Evolutionary conservation across 805 yeast genomes (phyloP).

Genomic region (Lipomyces oligophaga): DNA sequence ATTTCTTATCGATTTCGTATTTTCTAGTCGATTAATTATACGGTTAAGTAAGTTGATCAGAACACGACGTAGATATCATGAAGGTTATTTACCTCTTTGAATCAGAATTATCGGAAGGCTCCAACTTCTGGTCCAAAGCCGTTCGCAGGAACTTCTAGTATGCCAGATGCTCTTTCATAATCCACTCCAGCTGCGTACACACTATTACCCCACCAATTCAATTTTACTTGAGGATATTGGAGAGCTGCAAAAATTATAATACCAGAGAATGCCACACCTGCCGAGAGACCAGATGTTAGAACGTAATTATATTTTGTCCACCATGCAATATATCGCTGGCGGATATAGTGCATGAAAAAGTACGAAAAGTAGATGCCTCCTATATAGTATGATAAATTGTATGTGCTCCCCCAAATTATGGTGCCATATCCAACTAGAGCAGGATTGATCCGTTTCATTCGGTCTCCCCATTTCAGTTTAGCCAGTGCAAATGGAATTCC

Average conservation of each 20-base stretch:
- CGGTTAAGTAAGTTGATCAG: too few relatives aligned
- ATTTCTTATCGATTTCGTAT: too few relatives aligned
- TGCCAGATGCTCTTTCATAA: background rate
- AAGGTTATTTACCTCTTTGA: too few relatives aligned
- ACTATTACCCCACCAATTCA: conserved; percentile 58
- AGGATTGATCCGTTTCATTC: conserved; percentile 5
- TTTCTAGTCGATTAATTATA: too few relatives aligned
- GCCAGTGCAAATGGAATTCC: conserved; percentile 15
- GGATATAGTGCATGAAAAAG: conserved; percentile 54
- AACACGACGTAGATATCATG: too few relatives aligned
- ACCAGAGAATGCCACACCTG: conserved; percentile 64
- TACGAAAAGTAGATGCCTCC: conserved; percentile 40
- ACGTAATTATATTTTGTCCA: conserved; percentile 73
- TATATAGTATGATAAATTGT: conserved; percentile 12
- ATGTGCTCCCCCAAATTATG: conserved; percentile 14
- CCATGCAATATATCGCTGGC: conserved; percentile 56
- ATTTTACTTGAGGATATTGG: conserved; percentile 35
- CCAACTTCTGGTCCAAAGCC: background rate
- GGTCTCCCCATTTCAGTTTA: conserved; percentile 4
- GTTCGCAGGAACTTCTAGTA: conserved; percentile 3
- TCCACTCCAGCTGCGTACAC: conserved; percentile 20
- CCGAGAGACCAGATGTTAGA: conserved; percentile 61
- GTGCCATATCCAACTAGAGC: conserved; percentile 7
- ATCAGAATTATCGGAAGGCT: background rate
- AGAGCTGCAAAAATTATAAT: conserved; percentile 51